A percentile compares a stretch with the other conserved stretches of the same genome.
Evolutionary conservation across 208 protist genomes (phyloP).

Genomic region (Jaenimonas drosophilae): DNA sequence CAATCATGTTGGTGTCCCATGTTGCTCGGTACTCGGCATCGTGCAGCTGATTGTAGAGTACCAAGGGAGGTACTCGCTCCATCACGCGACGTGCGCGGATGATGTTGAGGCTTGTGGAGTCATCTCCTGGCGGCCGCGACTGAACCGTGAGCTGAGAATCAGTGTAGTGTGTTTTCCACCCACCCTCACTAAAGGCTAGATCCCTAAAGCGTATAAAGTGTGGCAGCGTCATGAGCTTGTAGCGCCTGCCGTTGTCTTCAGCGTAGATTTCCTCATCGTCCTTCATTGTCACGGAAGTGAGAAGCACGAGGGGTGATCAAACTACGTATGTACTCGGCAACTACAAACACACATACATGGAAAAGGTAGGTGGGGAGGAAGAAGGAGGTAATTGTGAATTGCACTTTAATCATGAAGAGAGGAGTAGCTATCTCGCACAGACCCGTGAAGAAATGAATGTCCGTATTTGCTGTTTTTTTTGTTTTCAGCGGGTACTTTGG

Average conservation of each 20-base stretch:
- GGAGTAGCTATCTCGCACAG: too few species aligned
- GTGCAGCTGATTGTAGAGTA: conserved; percentile 82
- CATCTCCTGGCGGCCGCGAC: conserved; percentile 38
- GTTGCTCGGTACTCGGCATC: conserved; percentile 73
- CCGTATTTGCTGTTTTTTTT: too few species aligned
- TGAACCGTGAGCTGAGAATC: conserved; percentile 35
- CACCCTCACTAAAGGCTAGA: conserved; percentile 25
- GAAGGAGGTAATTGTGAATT: too few species aligned
- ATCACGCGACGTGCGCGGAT: conserved; percentile 63
- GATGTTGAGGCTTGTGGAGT: conserved; percentile 56
- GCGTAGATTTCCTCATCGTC: conserved; percentile 18
- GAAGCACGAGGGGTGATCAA: too few species aligned
- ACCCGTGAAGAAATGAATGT: too few species aligned
- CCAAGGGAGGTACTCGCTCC: conserved; percentile 37
- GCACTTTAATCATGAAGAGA: too few species aligned
- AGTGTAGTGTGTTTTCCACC: conserved; percentile 45
- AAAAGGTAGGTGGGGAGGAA: too few species aligned
- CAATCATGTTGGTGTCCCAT: conserved; percentile 85
- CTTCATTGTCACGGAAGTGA: too few species aligned
- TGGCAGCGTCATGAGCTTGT: conserved; percentile 50
- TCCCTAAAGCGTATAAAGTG: conserved; percentile 58
- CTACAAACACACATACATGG: too few species aligned
- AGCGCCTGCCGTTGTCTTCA: conserved; percentile 36
- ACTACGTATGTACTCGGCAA: too few species aligned
- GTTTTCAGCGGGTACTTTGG: too few species aligned